A percentile compares a stretch with the other conserved stretches of the same genome.
phyloP scores from a whole-genome alignment of 805 yeast species.

The Saturnispora sekii region DNA sequence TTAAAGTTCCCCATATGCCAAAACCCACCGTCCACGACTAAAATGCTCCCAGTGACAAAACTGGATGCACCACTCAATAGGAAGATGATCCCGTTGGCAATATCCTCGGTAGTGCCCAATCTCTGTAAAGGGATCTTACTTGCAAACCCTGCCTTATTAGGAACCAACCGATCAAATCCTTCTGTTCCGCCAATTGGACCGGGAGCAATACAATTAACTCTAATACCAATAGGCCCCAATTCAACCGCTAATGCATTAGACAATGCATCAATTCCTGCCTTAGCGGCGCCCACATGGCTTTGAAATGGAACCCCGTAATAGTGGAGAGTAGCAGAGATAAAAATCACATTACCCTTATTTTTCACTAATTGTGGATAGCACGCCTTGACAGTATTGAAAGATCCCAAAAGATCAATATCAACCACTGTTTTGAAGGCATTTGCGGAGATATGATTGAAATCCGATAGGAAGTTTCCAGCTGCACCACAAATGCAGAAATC shows the following conservation, averaged over 20 bases:
- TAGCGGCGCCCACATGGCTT: slow-evolving; percentile 87
- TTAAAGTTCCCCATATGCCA: slow-evolving; percentile 66
- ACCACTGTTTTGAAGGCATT: slow-evolving; percentile 87
- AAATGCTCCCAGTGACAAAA: slow-evolving; percentile 67
- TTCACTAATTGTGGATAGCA: slow-evolving; percentile 52
- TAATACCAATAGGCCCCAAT: slow-evolving; percentile 80
- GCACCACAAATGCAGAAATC: slow-evolving; percentile 93
- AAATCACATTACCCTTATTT: slow-evolving; percentile 62
- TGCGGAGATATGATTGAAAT: slow-evolving; percentile 65
- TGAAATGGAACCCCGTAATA: slow-evolving; percentile 86
- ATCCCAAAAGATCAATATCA: slow-evolving; percentile 79
- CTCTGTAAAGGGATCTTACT: slow-evolving; percentile 55
- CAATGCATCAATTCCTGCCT: slow-evolving; percentile 89
- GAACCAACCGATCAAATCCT: slow-evolving; percentile 60
- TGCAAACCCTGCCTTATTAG: slow-evolving; percentile 32
- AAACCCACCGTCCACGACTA: slow-evolving; percentile 82
- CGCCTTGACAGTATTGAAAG: slow-evolving; percentile 85
- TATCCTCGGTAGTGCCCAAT: slow-evolving; percentile 63
- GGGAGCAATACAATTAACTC: slow-evolving; percentile 82
- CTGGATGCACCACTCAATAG: slow-evolving; percentile 75
- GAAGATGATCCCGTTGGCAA: slow-evolving; percentile 80
- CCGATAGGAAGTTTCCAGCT: slow-evolving; percentile 85
- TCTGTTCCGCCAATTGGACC: slow-evolving; percentile 86
- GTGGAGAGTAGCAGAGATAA: slow-evolving; percentile 85
- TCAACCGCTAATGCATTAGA: slow-evolving; percentile 81